phyloP scores from a whole-genome alignment of 257 asterid species.

The Echium plantagineum region DNA sequence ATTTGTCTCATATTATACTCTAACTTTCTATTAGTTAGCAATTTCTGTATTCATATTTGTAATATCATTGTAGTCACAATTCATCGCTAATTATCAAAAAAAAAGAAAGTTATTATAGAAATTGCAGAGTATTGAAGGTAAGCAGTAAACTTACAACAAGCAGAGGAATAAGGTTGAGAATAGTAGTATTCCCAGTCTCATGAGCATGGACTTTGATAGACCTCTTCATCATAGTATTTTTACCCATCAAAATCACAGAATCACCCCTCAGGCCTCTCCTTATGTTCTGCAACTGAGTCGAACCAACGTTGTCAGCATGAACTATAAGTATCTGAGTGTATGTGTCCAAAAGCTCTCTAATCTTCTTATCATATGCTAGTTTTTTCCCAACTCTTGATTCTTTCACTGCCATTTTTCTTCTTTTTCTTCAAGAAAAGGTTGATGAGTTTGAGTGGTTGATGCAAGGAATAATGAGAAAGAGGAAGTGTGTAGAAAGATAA shows the following conservation, averaged over 20 bases:
- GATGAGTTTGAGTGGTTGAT: not conserved
- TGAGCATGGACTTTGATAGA: slow-evolving; percentile 5
- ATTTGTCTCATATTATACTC: too few relatives aligned
- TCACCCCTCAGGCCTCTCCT: slow-evolving; percentile 9
- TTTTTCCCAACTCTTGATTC: slow-evolving; percentile 1
- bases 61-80: too few relatives aligned
- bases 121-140: not conserved
- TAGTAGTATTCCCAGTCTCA: not conserved
- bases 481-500: too few relatives aligned
- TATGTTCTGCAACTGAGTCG: slow-evolving; percentile 11
- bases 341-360: slow-evolving; percentile 5
- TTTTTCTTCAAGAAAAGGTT: not conserved
- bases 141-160: slow-evolving; percentile 8
- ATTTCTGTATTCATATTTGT: too few relatives aligned
- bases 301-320: slow-evolving; percentile 12
- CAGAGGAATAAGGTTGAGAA: slow-evolving; percentile 10
- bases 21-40: too few relatives aligned
- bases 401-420: slow-evolving; percentile 3
- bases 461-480: not conserved
- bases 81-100: too few relatives aligned
- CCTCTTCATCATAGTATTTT: slow-evolving; percentile 14
- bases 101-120: too few relatives aligned
- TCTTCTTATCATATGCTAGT: slow-evolving; percentile 1
- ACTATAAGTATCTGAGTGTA: slow-evolving; percentile 11
- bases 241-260: slow-evolving; percentile 8